Conservation (phyloP, 495 filamentous ascomycete genomes). For the Penicillium dipodomyicola region DNA sequence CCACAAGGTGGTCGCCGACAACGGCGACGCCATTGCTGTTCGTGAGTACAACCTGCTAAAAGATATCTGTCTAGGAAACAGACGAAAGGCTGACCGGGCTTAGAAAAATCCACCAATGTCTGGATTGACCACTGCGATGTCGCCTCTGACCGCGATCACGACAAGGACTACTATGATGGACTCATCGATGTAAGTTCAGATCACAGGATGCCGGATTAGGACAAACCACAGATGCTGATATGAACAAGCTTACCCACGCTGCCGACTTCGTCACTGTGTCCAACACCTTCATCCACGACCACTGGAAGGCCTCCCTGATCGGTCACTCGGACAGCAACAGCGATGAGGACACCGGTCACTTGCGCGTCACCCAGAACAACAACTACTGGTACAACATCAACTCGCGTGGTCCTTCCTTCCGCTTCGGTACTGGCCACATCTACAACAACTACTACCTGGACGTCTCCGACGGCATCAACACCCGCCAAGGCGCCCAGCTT, state of each 20-base stretch:
- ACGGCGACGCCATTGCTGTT: constrained; percentile 61
- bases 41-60: constrained; percentile 26
- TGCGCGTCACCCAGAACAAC: constrained; percentile 60
- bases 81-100: not conserved
- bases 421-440: constrained; percentile 60
- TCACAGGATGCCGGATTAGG: not conserved
- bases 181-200: constrained; percentile 53
- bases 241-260: constrained; percentile 40
- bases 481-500: constrained; percentile 62
- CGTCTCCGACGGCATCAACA: constrained; percentile 60
- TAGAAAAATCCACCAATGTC: constrained; percentile 54
- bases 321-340: constrained; percentile 53
- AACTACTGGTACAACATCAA: constrained; percentile 63
- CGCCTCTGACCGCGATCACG: constrained; percentile 51
- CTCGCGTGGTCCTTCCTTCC: constrained; percentile 57
- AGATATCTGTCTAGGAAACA: not conserved
- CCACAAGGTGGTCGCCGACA: constrained; percentile 53
- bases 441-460: constrained; percentile 50
- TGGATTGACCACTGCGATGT: constrained; percentile 72
- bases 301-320: constrained; percentile 63
- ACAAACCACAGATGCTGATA: not conserved
- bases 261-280: constrained; percentile 52
- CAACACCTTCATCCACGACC: constrained; percentile 55
- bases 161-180: constrained; percentile 69
- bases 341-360: constrained; percentile 50